Evolutionary conservation across 257 asterid genomes (phyloP), one percentile per base, ranked within the genome.

Genomic region (Datura wrightii): DNA sequence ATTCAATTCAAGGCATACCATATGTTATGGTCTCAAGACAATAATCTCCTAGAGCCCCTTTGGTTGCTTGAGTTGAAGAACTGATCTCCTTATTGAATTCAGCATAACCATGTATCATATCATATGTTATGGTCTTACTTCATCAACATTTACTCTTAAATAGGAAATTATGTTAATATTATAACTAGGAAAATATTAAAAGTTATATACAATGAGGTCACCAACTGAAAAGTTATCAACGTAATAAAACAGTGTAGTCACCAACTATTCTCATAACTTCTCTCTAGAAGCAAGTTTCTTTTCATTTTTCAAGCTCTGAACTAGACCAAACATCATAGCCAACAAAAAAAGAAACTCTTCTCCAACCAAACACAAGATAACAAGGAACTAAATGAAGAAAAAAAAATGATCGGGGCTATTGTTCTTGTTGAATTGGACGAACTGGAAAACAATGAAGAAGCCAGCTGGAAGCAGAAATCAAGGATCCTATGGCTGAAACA

Each of bases 221-320:
- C 24, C 76, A 36, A 66, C 16, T 37, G 19, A 36, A 18, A 66
- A 37, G 24, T 37, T 66, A 3, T 66, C 48, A 36, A 36, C 76
- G 37, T 66, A 66, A 36, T 66, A 37, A 6, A 14, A 34, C 70
- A 66, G 14, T 66, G 6, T 41, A 5, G 44, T 66, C n/a, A 36
- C 48, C 74, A 66, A 94, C 89, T 92, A 67, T 36, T 88, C 86
- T 96, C 93, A 94, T 19, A 93, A 24, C 83, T 90, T 88, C 86
- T 96, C 98, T 18, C 93, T 97, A 6, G 98, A 92, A 48, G 81
- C 90, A 54, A 92, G 31, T 88, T 94, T 96, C 65, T 87, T 92
- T 11, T 96, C 99, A 0, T 92, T 90, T 92, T 11, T 93, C 97
- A 92, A 46, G 92, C 96, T 70, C 19, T 81, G 44, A 7, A 91